Base-by-base conservation (phyloP, 1,284 basidiomycete species). In the Termitomyces sp. region DNA sequence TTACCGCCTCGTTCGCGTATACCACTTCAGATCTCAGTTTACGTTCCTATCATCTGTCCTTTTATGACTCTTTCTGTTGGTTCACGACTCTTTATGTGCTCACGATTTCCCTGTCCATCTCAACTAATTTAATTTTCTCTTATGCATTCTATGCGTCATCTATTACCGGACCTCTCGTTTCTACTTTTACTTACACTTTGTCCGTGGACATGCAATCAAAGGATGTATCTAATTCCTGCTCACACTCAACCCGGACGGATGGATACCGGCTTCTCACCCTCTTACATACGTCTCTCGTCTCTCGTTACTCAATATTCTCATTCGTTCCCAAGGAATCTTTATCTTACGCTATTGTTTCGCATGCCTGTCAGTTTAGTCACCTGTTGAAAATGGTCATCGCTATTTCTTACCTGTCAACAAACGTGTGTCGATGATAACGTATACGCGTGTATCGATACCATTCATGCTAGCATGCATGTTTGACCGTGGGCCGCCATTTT, bases 261-360 rank as follows among this genome's bases (percentile, higher is more conserved):
- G 39, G 24, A 46, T 42, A 6, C 24, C 10, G 24, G 17, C 24
- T 17, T 47, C 45, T 57, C 53, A 50, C 45, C 59, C 57, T 54
- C 54, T 48, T 28, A 38, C n/a, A 12, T 38, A 38, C 21, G n/a
- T n/a, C n/a, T n/a, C n/a, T n/a, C 5, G 17, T 24, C 15, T 10
- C 34, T 36, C 21, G 36, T 26, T 26, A 30, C 38, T 30, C 15
- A 50, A 26, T 50, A n/a, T 41, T 19, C 34, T 41, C 15, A 6
- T 33, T 50, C 38, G 8, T 41, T 50, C 38, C 19, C 19, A 31
- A 49, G 19, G 33, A 10, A 21, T 13, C 8, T 39, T 15, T 39
- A 19, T 15, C 36, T 17, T 44, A 26, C 15, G 12, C 17, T n/a
- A 17, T 50, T 30, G 38, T 30, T 36, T 50, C 10, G 21, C 44